phyloP scores from a whole-genome alignment of 2,329 filamentous ascomycete species.

The Cladosporium sp. region DNA sequence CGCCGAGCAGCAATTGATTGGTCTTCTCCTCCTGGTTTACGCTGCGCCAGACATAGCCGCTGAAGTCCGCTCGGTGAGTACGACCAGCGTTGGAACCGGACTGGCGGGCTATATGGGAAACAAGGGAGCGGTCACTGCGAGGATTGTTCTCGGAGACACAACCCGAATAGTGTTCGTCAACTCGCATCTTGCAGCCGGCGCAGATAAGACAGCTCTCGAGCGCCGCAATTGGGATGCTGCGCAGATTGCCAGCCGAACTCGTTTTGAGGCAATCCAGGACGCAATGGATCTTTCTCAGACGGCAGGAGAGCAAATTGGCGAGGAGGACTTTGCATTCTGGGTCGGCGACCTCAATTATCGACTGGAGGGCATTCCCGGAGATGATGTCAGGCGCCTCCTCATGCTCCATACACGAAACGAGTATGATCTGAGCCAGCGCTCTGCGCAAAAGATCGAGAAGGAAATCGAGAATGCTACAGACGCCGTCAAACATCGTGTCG shows the following conservation, averaged over 20 bases:
- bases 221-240: conserved; percentile 83
- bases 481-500: conserved; percentile 18
- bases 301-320: conserved; percentile 66
- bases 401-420: conserved; percentile 77
- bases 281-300: conserved; percentile 56
- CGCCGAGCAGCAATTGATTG: conserved; percentile 78
- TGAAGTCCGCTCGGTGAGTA: conserved; percentile 76
- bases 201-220: conserved; percentile 70
- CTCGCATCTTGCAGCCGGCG: conserved; percentile 82
- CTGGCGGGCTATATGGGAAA: conserved; percentile 92
- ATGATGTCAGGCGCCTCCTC: conserved; percentile 81
- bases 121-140: conserved; percentile 80
- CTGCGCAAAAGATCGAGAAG: conserved; percentile 32
- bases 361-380: conserved; percentile 78
- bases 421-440: conserved; percentile 53
- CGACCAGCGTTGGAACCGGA: conserved; percentile 78
- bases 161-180: conserved; percentile 88
- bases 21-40: conserved; percentile 78
- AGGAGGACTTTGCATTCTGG: conserved; percentile 94
- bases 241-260: conserved; percentile 70
- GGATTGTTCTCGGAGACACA: conserved; percentile 82
- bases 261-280: conserved; percentile 69
- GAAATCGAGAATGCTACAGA: conserved; percentile 28
- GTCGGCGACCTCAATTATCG: conserved; percentile 95
- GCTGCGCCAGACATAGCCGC: conserved; percentile 71